Evolutionary conservation across 2,329 filamentous ascomycete genomes (phyloP), one percentile per base, ranked within the genome.

Genomic region (Pseudogymnoascus sp.): DNA sequence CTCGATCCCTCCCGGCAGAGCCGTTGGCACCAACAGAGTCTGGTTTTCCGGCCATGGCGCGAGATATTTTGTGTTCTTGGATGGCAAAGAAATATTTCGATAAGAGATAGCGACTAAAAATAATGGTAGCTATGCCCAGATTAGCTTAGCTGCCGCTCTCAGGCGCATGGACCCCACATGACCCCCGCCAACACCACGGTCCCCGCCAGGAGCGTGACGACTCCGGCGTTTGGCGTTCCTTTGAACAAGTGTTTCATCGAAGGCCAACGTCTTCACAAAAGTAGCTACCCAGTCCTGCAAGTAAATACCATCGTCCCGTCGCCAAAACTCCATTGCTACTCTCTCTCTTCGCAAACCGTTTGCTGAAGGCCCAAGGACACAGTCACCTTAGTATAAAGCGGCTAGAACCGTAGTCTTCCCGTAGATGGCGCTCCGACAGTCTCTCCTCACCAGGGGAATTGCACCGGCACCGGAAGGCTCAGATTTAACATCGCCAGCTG

Each of bases 401-500:
- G 49, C 29, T 55, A 55, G 49, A 29, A 55, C 49, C 49, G 49
- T 55, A 55, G 49, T 55, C 49, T 55, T 55, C 49, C 49, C 49
- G 49, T 37, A 59, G 45, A 87, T 86, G 83, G 78, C 83, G 59
- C 69, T 77, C 61, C 80, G 81, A 73, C 83, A 83, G 37, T 77
- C 79, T 63, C 78, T 86, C 72, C 83, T 86, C 72, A 87, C 84
- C 45, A 79, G 82, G 68, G 83, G 83, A 72, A 81, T 90, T 64
- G 85, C 87, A 33, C 78, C 79, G 63, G 80, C 87, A 64, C 82
- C 83, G 63, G 81, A 86, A 72, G 79, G 80, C 73, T 76, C 82
- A 58, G 84, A 83, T 71, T 86, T 83, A 43, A 79, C 81, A 66
- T 90, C 89, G 8, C 88, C 89, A 26, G 88, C 89, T 62, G 84